These are phyloP conservation scores for Hyphopichia fennica DNA, from an alignment of 1,139 yeast genomes.

Conservation along the genomic window DNA sequence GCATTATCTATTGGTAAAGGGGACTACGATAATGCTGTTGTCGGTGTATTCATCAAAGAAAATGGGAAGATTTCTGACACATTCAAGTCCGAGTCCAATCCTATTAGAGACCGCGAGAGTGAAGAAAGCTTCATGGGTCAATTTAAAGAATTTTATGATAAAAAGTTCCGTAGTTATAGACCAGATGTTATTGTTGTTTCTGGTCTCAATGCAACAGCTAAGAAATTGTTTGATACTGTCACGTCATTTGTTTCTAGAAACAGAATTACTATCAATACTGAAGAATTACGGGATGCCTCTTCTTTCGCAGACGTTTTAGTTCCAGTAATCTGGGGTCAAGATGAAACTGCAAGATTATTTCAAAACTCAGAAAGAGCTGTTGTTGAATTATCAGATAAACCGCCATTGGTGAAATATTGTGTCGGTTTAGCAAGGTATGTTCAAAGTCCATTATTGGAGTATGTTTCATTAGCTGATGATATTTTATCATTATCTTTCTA, in stretches of 20 bases:
- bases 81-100: slow-evolving; percentile 75
- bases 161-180: slow-evolving; percentile 32
- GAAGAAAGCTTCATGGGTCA: slow-evolving; percentile 58
- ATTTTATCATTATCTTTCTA: slow-evolving; percentile 71
- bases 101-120: slow-evolving; percentile 56
- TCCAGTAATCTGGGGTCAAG: slow-evolving; percentile 79
- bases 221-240: slow-evolving; percentile 59
- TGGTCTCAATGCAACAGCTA: slow-evolving; percentile 79
- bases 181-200: slow-evolving; percentile 92
- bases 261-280: slow-evolving; percentile 55
- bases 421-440: slow-evolving; percentile 87
- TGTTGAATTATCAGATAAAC: slow-evolving; percentile 83
- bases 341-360: slow-evolving; percentile 88
- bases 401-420: slow-evolving; percentile 80
- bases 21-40: slow-evolving; percentile 79
- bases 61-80: slow-evolving; percentile 76
- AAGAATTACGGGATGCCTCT: slow-evolving; percentile 38
- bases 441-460: slow-evolving; percentile 89
- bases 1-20: slow-evolving; percentile 88
- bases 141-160: slow-evolving; percentile 44
- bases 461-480: slow-evolving; percentile 76
- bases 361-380: slow-evolving; percentile 78
- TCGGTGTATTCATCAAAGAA: slow-evolving; percentile 78
- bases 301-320: slow-evolving; percentile 43
- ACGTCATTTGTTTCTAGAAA: slow-evolving; percentile 59